phyloP scores from a whole-genome alignment of 768 basidiomycete species.

The Amanita brunnescens region DNA sequence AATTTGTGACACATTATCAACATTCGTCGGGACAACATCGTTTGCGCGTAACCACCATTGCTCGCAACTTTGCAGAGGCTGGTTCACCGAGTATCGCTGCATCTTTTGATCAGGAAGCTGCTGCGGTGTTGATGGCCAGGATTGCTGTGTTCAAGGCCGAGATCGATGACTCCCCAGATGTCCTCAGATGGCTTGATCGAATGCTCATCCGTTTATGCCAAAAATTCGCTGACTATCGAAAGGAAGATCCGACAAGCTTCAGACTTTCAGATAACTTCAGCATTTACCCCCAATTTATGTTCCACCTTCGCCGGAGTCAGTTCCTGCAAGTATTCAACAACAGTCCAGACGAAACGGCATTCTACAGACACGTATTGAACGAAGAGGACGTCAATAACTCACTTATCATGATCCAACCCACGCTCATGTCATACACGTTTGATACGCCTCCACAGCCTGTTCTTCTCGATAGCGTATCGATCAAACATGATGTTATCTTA shows the following conservation, averaged over 20 bases:
- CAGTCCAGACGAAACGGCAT: slow-evolving; percentile 98
- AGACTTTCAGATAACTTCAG: slow-evolving; percentile 91
- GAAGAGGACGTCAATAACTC: slow-evolving; percentile 99
- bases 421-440: slow-evolving; percentile 96
- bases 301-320: slow-evolving; percentile 94
- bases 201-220: slow-evolving; percentile 99
- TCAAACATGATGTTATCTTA: slow-evolving; percentile 93
- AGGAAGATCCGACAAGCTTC: slow-evolving; percentile 95
- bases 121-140: slow-evolving; percentile 96
- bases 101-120: slow-evolving; percentile 96
- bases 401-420: slow-evolving; percentile 99
- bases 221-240: slow-evolving; percentile 98
- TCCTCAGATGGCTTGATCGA: slow-evolving; percentile 92
- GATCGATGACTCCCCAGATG: slow-evolving; percentile 96
- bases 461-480: slow-evolving; percentile 92
- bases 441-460: slow-evolving; percentile 90
- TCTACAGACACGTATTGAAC: slow-evolving; percentile 95
- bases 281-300: slow-evolving; percentile 99
- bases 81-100: slow-evolving; percentile 90
- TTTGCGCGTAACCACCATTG: slow-evolving; percentile 95
- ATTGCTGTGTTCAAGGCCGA: slow-evolving; percentile 99
- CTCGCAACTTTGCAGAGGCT: slow-evolving; percentile 94
- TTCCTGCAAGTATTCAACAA: slow-evolving; percentile 99
- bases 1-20: slow-evolving; percentile 98
- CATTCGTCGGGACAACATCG: slow-evolving; percentile 94